A percentile compares a stretch with the other conserved stretches of the same genome.
Evolutionary conservation across 805 yeast species (phyloP).

Genomic region (Candida pseudofarinosa): DNA sequence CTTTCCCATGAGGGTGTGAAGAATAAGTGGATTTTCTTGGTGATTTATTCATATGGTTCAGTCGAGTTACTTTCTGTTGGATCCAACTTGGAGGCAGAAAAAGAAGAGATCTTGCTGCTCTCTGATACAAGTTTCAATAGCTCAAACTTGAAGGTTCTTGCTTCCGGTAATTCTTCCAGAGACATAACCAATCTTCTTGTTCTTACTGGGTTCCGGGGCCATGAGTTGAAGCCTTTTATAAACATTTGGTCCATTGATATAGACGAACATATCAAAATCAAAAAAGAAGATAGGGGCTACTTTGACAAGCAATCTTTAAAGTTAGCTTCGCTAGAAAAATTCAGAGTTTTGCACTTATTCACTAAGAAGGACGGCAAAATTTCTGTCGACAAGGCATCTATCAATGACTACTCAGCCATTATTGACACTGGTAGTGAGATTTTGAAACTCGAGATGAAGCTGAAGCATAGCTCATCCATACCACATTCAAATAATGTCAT

Average conservation of each 20-base stretch:
- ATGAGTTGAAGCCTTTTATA: constrained; percentile 5
- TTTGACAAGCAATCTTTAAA: not conserved
- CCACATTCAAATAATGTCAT: not conserved
- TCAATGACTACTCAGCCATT: not conserved
- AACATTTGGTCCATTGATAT: constrained; percentile 7
- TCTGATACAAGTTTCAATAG: constrained; percentile 2
- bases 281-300: not conserved
- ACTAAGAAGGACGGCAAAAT: not conserved
- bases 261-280: not conserved
- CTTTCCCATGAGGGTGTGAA: constrained; percentile 1
- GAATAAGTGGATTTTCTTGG: constrained; percentile 4
- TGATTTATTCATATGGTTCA: constrained; percentile 9
- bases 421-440: not conserved
- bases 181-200: constrained; percentile 15
- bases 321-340: not conserved
- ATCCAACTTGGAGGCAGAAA: constrained; percentile 2
- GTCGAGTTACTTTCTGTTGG: constrained; percentile 8
- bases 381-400: not conserved
- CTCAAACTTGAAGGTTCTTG: constrained; percentile 12
- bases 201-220: constrained; percentile 6
- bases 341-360: not conserved
- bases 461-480: not conserved
- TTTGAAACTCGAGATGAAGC: not conserved
- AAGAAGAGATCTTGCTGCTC: not conserved
- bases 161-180: constrained; percentile 3